These are phyloP conservation scores for Sonneratia alba DNA, from an alignment of 345 rosid genomes.

Conservation along the genomic window DNA sequence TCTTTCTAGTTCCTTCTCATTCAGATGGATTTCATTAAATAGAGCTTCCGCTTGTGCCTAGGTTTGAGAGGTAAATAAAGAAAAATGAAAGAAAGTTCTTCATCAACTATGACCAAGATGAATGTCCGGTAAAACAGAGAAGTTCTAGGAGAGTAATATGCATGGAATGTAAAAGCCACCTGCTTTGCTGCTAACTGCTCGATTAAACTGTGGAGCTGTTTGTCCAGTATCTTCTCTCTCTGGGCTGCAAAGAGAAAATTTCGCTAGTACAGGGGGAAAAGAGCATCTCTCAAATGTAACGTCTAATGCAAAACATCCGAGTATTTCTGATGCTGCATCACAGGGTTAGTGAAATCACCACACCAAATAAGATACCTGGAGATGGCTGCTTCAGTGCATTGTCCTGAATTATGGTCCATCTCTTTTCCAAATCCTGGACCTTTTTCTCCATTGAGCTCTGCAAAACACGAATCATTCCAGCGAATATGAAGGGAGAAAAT, in stretches of 20 bases:
- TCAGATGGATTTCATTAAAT: conserved; percentile 57
- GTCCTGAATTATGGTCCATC: conserved; percentile 62
- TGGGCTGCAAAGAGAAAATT: conserved; percentile 41
- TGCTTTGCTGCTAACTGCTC: conserved; percentile 90
- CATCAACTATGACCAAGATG: background rate
- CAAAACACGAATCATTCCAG: conserved; percentile 14
- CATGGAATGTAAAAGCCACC: conserved; percentile 28
- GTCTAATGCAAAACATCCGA: background rate
- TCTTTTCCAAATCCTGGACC: conserved; percentile 61
- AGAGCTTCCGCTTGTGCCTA: conserved; percentile 90
- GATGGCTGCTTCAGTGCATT: conserved; percentile 65
- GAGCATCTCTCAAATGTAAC: background rate
- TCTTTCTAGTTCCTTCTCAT: conserved; percentile 67
- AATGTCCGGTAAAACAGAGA: background rate
- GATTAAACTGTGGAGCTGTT: conserved; percentile 78
- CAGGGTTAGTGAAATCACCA: background rate
- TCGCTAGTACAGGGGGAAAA: background rate
- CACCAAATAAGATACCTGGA: conserved; percentile 44
- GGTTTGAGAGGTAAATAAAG: conserved; percentile 7
- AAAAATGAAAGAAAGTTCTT: background rate
- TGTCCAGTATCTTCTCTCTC: conserved; percentile 83
- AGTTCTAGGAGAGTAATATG: background rate
- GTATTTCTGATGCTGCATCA: background rate
- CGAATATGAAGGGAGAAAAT: background rate
- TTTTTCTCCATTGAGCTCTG: conserved; percentile 67